Evolutionary conservation across 805 yeast genomes (phyloP).

Genomic region (Ogataea thermomethanolica): DNA sequence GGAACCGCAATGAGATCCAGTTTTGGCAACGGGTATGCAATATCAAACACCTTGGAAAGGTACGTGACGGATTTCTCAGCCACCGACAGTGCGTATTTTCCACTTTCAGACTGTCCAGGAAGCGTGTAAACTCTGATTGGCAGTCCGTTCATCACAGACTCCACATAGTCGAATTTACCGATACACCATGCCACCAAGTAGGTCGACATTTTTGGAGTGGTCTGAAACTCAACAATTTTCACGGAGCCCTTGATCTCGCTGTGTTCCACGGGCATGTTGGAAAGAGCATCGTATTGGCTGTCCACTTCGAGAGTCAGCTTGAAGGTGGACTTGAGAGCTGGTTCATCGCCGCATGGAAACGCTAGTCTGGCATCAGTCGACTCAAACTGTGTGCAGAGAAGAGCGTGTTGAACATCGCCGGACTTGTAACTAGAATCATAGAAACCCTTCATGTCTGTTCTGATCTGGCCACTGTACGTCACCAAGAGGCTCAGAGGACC

Average conservation of each 20-base stretch:
- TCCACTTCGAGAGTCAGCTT: conserved; percentile 38
- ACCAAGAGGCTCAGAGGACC: conserved; percentile 34
- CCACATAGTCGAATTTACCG: conserved; percentile 54
- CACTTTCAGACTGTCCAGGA: conserved; percentile 45
- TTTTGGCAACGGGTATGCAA: conserved; percentile 75
- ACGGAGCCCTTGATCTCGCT: conserved; percentile 17
- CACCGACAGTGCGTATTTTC: conserved; percentile 44
- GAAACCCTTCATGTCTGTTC: conserved; percentile 56
- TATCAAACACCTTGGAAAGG: conserved; percentile 45
- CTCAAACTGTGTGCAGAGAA: conserved; percentile 55
- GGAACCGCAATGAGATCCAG: conserved; percentile 78
- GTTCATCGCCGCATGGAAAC: conserved; percentile 58
- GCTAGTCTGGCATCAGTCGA: conserved; percentile 58
- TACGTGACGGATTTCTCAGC: conserved; percentile 50
- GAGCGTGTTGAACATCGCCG: conserved; percentile 34
- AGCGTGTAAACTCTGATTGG: conserved; percentile 53
- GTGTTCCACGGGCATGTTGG: conserved; percentile 43
- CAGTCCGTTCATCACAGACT: conserved; percentile 41
- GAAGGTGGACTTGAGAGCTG: conserved; percentile 54
- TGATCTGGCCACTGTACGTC: conserved; percentile 41
- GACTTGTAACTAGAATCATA: conserved; percentile 45
- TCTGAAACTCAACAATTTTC: conserved; percentile 37
- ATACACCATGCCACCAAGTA: conserved; percentile 57
- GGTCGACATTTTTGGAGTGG: conserved; percentile 54
- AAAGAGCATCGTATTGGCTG: conserved; percentile 37